phyloP scores from a whole-genome alignment of 129 eudicot species.

The Heracleum sosnowskyi region DNA sequence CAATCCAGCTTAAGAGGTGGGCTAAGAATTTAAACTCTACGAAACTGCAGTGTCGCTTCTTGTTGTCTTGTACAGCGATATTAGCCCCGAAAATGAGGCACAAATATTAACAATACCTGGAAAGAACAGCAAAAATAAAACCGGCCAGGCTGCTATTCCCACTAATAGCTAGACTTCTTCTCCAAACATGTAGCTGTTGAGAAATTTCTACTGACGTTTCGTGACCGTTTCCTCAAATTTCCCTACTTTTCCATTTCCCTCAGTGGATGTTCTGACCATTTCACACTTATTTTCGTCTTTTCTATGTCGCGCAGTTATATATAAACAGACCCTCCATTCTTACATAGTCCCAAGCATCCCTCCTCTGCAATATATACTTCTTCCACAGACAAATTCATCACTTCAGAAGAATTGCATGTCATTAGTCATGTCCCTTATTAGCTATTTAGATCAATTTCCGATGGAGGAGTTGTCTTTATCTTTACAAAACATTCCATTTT shows the following conservation, averaged over 20 bases:
- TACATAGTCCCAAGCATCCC: not conserved
- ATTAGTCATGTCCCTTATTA: constrained; percentile 10
- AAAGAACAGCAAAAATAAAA: not conserved
- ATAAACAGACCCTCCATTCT: constrained; percentile 2
- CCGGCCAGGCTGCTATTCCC: constrained; percentile 9
- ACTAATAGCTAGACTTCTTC: not conserved
- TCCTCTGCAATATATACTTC: not conserved
- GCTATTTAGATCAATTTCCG: constrained; percentile 6
- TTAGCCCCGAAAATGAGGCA: not conserved
- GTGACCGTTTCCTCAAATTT: not conserved
- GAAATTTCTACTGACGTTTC: constrained; percentile 7
- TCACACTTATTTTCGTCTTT: not conserved
- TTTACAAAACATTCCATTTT: not conserved
- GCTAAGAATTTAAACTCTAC: not conserved
- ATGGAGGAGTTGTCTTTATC: not conserved
- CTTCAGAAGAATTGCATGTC: not conserved
- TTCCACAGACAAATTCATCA: not conserved
- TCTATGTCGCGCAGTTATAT: not conserved
- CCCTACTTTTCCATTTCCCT: not conserved
- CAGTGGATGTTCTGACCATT: constrained; percentile 1
- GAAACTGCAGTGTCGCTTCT: not conserved
- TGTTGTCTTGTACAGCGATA: not conserved
- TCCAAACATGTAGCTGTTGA: not conserved
- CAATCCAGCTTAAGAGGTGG: not conserved
- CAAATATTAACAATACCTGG: not conserved